A percentile compares a stretch with the other conserved stretches of the same genome.
Conservation (phyloP, 2,329 filamentous ascomycete genomes). For the Monilinia fructicola region DNA sequence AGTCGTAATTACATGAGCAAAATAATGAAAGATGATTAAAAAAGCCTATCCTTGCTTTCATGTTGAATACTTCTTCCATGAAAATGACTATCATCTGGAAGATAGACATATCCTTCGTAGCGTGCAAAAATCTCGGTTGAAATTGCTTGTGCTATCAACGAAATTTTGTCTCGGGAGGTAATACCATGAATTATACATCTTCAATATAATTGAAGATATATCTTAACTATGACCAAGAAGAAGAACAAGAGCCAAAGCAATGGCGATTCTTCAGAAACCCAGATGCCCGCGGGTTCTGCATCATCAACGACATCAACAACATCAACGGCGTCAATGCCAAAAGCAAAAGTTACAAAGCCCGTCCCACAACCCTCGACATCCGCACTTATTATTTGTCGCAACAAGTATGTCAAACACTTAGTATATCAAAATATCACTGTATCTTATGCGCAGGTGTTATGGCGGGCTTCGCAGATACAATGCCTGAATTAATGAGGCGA, state of each 20-base stretch:
- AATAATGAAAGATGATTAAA: slow-evolving; percentile 19
- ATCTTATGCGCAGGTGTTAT: slow-evolving; percentile 8
- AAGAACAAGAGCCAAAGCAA: slow-evolving; percentile 46
- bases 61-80: slow-evolving; percentile 4
- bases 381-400: slow-evolving; percentile 62
- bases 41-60: neutral
- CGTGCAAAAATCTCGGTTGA: slow-evolving; percentile 26
- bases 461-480: slow-evolving; percentile 14
- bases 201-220: slow-evolving; percentile 13
- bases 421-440: neutral
- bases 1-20: slow-evolving; percentile 21
- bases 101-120: slow-evolving; percentile 19
- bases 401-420: slow-evolving; percentile 58
- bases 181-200: slow-evolving; percentile 20
- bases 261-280: slow-evolving; percentile 35
- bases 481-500: slow-evolving; percentile 14
- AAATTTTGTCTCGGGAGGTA: slow-evolving; percentile 21
- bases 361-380: slow-evolving; percentile 45
- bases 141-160: slow-evolving; percentile 25
- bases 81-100: neutral
- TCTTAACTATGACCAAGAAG: slow-evolving; percentile 47
- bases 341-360: slow-evolving; percentile 36
- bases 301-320: slow-evolving; percentile 28
- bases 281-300: slow-evolving; percentile 28
- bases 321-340: slow-evolving; percentile 31